phyloP scores from a whole-genome alignment of 495 filamentous ascomycete species.

The Penicillium longicatenatum region DNA sequence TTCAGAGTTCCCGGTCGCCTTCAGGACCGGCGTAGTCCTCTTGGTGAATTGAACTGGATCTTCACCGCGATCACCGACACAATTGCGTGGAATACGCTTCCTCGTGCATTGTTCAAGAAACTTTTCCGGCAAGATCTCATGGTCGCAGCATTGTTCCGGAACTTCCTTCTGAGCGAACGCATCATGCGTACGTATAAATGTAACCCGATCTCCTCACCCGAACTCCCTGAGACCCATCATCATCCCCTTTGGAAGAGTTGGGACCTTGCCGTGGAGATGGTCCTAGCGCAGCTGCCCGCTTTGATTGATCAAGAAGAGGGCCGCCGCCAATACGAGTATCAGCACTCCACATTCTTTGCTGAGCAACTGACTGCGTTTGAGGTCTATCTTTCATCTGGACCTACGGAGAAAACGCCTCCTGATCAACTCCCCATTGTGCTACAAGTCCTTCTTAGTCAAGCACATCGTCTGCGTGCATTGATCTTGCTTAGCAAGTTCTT shows the following conservation, averaged over 20 bases:
- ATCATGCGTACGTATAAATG: constrained; percentile 96
- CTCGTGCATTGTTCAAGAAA: constrained; percentile 88
- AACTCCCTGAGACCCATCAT: constrained; percentile 86
- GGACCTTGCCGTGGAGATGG: constrained; percentile 96
- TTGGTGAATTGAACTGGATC: constrained; percentile 98
- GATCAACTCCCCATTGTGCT: constrained; percentile 96
- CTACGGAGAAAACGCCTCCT: constrained; percentile 79
- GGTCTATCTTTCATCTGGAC: constrained; percentile 89
- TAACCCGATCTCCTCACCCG: constrained; percentile 85
- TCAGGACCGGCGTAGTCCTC: constrained; percentile 89
- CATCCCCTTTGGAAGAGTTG: constrained; percentile 96
- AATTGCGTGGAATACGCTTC: constrained; percentile 95
- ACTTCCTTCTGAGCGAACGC: constrained; percentile 91
- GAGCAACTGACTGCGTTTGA: constrained; percentile 98
- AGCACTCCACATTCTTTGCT: constrained; percentile 93
- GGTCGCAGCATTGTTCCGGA: constrained; percentile 95
- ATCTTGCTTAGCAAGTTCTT: constrained; percentile 93
- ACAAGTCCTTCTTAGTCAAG: constrained; percentile 93
- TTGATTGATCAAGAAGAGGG: constrained; percentile 77
- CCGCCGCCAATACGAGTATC: constrained; percentile 80
- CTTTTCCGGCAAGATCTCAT: constrained; percentile 98
- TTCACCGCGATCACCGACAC: constrained; percentile 99
- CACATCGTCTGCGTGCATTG: constrained; percentile 88
- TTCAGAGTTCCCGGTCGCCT: constrained; percentile 79
- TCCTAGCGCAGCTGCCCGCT: constrained; percentile 82